A percentile compares a stretch with the other conserved stretches of the same genome.
phyloP scores from a whole-genome alignment of 495 filamentous ascomycete genomes.

The Darksidea phi region DNA sequence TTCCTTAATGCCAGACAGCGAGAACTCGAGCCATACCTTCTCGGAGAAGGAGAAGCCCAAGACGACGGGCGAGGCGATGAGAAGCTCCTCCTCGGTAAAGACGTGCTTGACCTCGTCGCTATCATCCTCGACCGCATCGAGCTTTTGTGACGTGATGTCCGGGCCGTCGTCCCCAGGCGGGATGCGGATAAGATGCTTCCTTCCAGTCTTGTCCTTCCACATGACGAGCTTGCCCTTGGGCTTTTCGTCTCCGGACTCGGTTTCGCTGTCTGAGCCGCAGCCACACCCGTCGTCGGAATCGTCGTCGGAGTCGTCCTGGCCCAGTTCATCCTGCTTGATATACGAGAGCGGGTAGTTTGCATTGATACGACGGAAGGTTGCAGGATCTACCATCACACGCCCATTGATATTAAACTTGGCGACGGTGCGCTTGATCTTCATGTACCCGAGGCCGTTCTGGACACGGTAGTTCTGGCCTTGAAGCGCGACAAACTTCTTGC shows the following conservation, averaged over 20 bases:
- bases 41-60: slow-evolving; percentile 91
- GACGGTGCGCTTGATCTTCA: slow-evolving; percentile 76
- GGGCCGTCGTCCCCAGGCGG: slow-evolving; percentile 60
- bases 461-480: slow-evolving; percentile 83
- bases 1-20: slow-evolving; percentile 76
- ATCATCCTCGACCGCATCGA: slow-evolving; percentile 53
- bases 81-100: slow-evolving; percentile 82
- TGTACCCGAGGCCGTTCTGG: slow-evolving; percentile 79
- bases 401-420: slow-evolving; percentile 88
- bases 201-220: slow-evolving; percentile 62
- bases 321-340: slow-evolving; percentile 69
- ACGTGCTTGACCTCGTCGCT: slow-evolving; percentile 48
- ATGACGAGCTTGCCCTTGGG: slow-evolving; percentile 63
- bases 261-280: slow-evolving; percentile 37
- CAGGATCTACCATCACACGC: slow-evolving; percentile 87
- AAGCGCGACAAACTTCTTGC: slow-evolving; percentile 77
- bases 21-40: slow-evolving; percentile 91
- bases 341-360: slow-evolving; percentile 84
- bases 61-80: slow-evolving; percentile 86
- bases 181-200: slow-evolving; percentile 58
- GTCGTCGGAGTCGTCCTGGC: background rate
- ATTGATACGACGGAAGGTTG: slow-evolving; percentile 80
- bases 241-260: slow-evolving; percentile 41
- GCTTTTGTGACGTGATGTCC: slow-evolving; percentile 65
- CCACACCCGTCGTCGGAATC: slow-evolving; percentile 56